Evolutionary conservation across 768 basidiomycete genomes (phyloP).

Genomic region (Xerocomus spinulosus): DNA sequence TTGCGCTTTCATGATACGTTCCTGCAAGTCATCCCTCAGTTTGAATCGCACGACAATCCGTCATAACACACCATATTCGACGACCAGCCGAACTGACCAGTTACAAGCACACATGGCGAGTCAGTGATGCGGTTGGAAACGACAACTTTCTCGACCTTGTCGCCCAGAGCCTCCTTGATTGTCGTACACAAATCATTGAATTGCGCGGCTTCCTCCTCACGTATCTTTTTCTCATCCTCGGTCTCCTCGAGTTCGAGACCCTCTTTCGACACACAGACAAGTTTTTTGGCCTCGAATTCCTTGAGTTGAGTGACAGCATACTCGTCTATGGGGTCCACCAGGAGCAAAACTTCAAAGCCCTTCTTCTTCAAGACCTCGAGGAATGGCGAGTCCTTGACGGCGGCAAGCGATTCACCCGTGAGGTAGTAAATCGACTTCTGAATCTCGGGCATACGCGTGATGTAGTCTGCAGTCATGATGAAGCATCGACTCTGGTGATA

Average conservation of each 20-base stretch:
- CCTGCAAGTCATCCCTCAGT: slow-evolving; percentile 36
- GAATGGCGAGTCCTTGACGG: slow-evolving; percentile 94
- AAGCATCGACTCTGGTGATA: background rate
- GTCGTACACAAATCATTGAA: slow-evolving; percentile 87
- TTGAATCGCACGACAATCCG: background rate
- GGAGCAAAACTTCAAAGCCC: slow-evolving; percentile 95
- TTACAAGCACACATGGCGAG: slow-evolving; percentile 95
- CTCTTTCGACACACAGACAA: slow-evolving; percentile 97
- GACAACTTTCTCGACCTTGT: slow-evolving; percentile 99
- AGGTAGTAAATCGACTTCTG: slow-evolving; percentile 99
- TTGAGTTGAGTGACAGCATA: slow-evolving; percentile 98
- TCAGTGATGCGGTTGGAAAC: slow-evolving; percentile 97
- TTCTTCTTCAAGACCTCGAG: slow-evolving; percentile 99
- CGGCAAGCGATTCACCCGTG: slow-evolving; percentile 93
- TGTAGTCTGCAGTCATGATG: slow-evolving; percentile 66
- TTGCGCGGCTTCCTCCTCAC: slow-evolving; percentile 80
- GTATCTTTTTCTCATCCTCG: slow-evolving; percentile 90
- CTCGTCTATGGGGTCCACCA: slow-evolving; percentile 98
- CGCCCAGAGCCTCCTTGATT: slow-evolving; percentile 97
- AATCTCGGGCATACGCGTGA: slow-evolving; percentile 98
- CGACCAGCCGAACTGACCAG: slow-evolving; percentile 99
- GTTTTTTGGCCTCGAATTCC: slow-evolving; percentile 98
- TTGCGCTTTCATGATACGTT: slow-evolving; percentile 99
- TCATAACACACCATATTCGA: slow-evolving; percentile 81
- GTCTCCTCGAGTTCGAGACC: slow-evolving; percentile 99